A percentile compares a stretch with the other conserved stretches of the same genome.
These are phyloP conservation scores for Cladophialophora carrionii DNA, from an alignment of 2,329 filamentous ascomycete genomes.

Conservation along the genomic window DNA sequence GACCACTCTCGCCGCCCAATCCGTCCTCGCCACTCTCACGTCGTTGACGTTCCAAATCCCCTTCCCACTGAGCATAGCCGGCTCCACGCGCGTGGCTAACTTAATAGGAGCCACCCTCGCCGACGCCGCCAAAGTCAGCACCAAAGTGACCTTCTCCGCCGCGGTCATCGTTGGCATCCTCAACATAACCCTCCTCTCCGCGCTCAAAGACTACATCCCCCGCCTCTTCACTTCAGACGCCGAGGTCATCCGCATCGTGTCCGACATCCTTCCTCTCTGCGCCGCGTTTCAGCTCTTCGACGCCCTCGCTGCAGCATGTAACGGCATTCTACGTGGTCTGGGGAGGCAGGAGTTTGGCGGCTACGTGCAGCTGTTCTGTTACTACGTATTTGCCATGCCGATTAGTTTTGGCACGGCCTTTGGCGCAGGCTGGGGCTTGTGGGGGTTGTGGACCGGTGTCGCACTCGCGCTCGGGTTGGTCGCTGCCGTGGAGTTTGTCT, in stretches of 20 bases:
- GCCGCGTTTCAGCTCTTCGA: conserved; percentile 92
- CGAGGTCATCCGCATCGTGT: conserved; percentile 70
- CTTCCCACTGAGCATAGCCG: conserved; percentile 86
- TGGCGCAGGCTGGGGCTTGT: conserved; percentile 72
- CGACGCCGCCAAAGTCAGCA: conserved; percentile 76
- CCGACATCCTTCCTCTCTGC: conserved; percentile 73
- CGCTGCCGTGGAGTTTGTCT: conserved; percentile 58
- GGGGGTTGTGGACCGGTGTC: conserved; percentile 80
- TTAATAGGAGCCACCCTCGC: conserved; percentile 85
- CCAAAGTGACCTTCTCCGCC: conserved; percentile 72
- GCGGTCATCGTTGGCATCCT: conserved; percentile 74
- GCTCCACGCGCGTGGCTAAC: conserved; percentile 86
- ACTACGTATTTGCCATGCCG: conserved; percentile 84
- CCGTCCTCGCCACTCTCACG: conserved; percentile 76
- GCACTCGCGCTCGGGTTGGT: conserved; percentile 70
- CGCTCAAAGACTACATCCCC: conserved; percentile 73
- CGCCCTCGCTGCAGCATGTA: conserved; percentile 74
- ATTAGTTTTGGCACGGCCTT: conserved; percentile 80
- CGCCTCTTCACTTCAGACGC: conserved; percentile 75
- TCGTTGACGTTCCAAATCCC: conserved; percentile 87
- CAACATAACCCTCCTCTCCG: conserved; percentile 72
- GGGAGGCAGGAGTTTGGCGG: conserved; percentile 88
- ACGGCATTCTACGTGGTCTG: conserved; percentile 82
- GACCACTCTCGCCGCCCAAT: conserved; percentile 82
- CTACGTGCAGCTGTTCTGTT: conserved; percentile 81